A percentile compares a stretch with the other conserved stretches of the same genome.
Conservation (phyloP, 768 basidiomycete genomes). For the Kwoniella europaea region DNA sequence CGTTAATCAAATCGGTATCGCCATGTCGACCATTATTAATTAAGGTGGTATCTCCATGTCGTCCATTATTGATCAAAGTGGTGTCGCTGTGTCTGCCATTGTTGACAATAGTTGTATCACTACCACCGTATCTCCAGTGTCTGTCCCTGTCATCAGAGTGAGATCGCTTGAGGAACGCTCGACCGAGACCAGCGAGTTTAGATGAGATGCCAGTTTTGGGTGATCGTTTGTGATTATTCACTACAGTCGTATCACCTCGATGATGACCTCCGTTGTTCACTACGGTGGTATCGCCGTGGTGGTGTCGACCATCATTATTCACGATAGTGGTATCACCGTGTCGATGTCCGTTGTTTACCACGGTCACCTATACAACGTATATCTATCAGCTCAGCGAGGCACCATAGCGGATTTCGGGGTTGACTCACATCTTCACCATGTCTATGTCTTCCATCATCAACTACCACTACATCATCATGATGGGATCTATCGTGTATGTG, state of each 20-base stretch:
- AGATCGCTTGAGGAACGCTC: slow-evolving; percentile 31
- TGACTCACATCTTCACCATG: slow-evolving; percentile 23
- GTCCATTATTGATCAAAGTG: background rate
- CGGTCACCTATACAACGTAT: background rate
- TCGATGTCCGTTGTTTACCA: background rate
- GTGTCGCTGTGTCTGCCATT: slow-evolving; percentile 16
- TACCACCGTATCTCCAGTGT: slow-evolving; percentile 22
- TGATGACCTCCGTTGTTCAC: slow-evolving; percentile 8
- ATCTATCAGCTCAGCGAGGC: background rate
- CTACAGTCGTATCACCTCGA: slow-evolving; percentile 4
- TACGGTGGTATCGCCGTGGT: slow-evolving; percentile 9
- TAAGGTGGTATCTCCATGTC: slow-evolving; percentile 18
- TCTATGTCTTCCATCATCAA: slow-evolving; percentile 3
- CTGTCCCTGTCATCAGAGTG: slow-evolving; percentile 3
- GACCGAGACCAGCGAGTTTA: slow-evolving; percentile 21
- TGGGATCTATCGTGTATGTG: slow-evolving; percentile 21
- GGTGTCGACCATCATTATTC: slow-evolving; percentile 14
- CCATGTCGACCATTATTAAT: slow-evolving; percentile 12
- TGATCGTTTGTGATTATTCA: slow-evolving; percentile 20
- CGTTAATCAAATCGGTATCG: slow-evolving; percentile 10
- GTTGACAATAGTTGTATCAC: slow-evolving; percentile 13
- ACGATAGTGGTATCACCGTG: slow-evolving; percentile 15
- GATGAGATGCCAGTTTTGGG: slow-evolving; percentile 18
- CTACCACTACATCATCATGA: background rate
- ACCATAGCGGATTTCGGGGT: background rate